Base-by-base conservation (phyloP, 129 eudicot genomes). In the Pulicaria dysenterica region DNA sequence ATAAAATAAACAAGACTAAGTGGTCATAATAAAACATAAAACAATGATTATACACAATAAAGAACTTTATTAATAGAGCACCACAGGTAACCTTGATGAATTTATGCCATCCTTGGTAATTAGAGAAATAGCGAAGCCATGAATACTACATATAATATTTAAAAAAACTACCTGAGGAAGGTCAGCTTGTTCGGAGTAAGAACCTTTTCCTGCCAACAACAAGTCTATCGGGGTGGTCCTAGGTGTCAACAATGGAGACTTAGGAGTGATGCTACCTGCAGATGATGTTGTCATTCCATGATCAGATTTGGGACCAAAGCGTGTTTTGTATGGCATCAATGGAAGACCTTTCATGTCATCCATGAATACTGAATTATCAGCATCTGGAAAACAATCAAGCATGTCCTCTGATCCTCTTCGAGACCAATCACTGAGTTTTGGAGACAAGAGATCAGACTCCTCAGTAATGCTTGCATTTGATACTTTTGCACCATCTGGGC, bases 181-280 rank as follows among this genome's bases (percentile, higher is more conserved):
- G 77, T 95, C 99, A 10, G 85, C 97, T 67, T 83, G 87, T 78
- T 95, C 99, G 39, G 96, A 83, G 74, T 67, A 84, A 77, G 94
- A 81, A 78, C 95, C 94, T 78, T 91, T 95, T 37, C 96, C 96
- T 0, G 95, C 80, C 83, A 95, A 79, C 58, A 95, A 80, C 83
- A 88, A 71, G 64, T 95, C 99, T 58, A 95, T 91, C 68, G 70
- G 92, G 79, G 82, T 85, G 42, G 82, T 86, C 75, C 77, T 76
- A 36, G 97, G 99, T 49, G 99, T 95, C 85, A 86, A 64, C 81
- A 87, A 53, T 5, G 97, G 99, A 6, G 97, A 95, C 84, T 96
- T 84, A 36, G 99, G 99, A 80, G 99, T 95, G 83, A 91, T 86
- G 79, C 97, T 95, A 59, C 96, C 99, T 16, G 92, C 99, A 62